phyloP scores from a whole-genome alignment of 78 protist genomes.

The Guillardia theta region DNA sequence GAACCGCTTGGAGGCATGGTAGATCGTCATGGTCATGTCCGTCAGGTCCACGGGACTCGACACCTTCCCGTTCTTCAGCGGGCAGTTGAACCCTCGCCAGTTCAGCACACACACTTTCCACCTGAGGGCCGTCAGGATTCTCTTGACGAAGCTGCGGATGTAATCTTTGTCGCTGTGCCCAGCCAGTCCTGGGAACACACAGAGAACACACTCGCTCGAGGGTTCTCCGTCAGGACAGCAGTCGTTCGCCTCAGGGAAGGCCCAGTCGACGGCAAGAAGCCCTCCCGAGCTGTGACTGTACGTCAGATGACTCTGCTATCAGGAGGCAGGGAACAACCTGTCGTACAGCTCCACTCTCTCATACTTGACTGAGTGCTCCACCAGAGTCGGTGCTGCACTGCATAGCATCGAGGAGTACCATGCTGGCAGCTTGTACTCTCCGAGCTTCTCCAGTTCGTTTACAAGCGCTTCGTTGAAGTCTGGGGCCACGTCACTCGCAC shows the following conservation, averaged over 20 bases:
- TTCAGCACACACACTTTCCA: not conserved
- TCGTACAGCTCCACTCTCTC: not conserved
- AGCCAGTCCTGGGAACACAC: not conserved
- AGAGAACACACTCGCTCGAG: not conserved
- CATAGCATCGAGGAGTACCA: not conserved
- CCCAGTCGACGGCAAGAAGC: not conserved
- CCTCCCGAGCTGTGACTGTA: not conserved
- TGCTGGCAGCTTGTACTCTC: not conserved
- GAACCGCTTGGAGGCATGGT: not conserved
- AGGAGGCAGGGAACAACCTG: not conserved
- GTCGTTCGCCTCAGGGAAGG: not conserved
- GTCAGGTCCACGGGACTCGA: not conserved
- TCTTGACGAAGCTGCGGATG: not conserved
- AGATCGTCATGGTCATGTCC: not conserved
- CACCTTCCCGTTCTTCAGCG: not conserved
- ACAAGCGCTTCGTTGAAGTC: not conserved
- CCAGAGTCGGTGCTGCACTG: not conserved
- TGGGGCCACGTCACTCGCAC: too few relatives aligned
- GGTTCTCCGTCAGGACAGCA: too few relatives aligned
- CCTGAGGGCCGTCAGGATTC: not conserved
- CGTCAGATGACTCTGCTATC: not conserved
- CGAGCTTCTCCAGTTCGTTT: not conserved
- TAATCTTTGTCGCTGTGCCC: conserved; percentile 1
- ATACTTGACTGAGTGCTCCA: not conserved
- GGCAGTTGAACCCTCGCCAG: conserved; percentile 8